Base-by-base conservation (phyloP, 768 basidiomycete species). In the Kockovaella imperatae region DNA sequence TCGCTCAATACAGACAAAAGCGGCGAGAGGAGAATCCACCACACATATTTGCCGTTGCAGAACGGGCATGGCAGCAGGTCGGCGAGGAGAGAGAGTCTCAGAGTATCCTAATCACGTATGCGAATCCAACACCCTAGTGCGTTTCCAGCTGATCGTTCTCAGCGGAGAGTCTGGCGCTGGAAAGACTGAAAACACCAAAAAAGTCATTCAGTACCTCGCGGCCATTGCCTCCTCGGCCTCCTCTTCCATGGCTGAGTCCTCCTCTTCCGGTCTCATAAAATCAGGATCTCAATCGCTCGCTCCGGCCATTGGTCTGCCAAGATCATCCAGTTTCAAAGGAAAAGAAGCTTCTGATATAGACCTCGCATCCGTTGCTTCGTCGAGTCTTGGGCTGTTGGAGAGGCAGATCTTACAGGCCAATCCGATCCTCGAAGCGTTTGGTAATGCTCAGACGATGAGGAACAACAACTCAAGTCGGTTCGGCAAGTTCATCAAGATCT, bases 391-490 rank as follows among this genome's bases (percentile, higher is more conserved):
- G 41, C 77, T 93, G 11, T 77, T 99, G 28, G 95, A 97, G 69
- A 80, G 87, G 24, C 95, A 97, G 71, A 97, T 99, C 57, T 77
- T 97, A 18, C 90, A 96, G 69, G 91, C 91, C 31, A 99, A 97
- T 64, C 95, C 95, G 1, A 87, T 99, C 49, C 76, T 99, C 4
- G 95, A 99, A 68, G 87, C 95, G 3, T 97, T 99, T 57, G 95
- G 95, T 25, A 99, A 99, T 68, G 93, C 95, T 4, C 95, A 97
- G 70, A 97, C 95, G 0, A 86, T 95, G 72, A 77, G 91, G 36
- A 99, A 99, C 67, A 96, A 97, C 73, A 99, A 99, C 66, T 97
- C 95, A 1, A 89, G 87, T 78, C 86, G 95, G 31, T 99, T 99
- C 68, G 74, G 72, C 18, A 99, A 99, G 73, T 99, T 99, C 68